phyloP scores from a whole-genome alignment of 1,284 basidiomycete genomes.

The Lignosus rhinocerotis region DNA sequence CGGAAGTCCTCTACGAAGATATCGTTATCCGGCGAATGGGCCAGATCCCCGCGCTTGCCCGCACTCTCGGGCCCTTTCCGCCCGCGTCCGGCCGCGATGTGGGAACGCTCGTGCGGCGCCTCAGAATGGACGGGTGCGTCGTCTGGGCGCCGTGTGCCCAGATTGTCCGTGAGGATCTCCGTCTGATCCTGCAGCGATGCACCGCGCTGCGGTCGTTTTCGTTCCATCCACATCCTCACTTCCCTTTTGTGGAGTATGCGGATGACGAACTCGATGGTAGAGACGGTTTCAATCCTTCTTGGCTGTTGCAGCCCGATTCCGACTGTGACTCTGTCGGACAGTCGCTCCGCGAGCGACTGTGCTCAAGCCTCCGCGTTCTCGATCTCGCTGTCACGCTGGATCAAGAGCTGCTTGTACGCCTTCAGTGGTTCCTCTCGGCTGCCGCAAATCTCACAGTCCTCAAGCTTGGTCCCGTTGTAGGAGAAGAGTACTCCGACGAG shows the following conservation, averaged over 20 bases:
- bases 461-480: background rate
- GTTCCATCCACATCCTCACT: constrained; percentile 5
- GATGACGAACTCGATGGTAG: background rate
- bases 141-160: constrained; percentile 10
- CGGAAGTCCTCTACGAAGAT: constrained; percentile 12
- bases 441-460: background rate
- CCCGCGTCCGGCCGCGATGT: background rate
- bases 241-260: background rate
- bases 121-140: constrained; percentile 13
- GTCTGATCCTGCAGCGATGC: constrained; percentile 10
- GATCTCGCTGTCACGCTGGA: constrained; percentile 5
- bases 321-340: background rate
- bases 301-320: constrained; percentile 1
- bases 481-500: background rate
- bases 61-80: constrained; percentile 2
- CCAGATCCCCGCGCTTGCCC: constrained; percentile 12
- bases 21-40: constrained; percentile 20
- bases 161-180: constrained; percentile 12
- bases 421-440: constrained; percentile 8
- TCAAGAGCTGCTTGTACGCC: background rate
- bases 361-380: constrained; percentile 1
- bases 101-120: background rate
- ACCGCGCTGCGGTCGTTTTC: constrained; percentile 8
- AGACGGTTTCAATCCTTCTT: constrained; percentile 9
- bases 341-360: background rate